Base-by-base conservation (phyloP, 768 basidiomycete species). In the Rhizopogon sp. region DNA sequence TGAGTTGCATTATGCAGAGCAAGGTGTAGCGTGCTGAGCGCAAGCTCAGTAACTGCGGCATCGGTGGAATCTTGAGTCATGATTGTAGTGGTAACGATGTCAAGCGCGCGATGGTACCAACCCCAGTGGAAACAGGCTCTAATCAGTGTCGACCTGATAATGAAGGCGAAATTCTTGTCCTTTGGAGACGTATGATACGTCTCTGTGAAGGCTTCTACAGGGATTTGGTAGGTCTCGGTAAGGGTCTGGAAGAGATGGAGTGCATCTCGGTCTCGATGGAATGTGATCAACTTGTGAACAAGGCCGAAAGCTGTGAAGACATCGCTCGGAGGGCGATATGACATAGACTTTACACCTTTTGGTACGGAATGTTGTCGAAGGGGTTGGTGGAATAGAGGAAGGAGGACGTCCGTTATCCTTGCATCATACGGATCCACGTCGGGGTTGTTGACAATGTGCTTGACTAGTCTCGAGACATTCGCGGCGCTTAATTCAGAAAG, bases 51-150 rank as follows among this genome's bases (percentile, higher is more conserved):
- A 39, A 76, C 29, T 28, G 60, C 58, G 13, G 55, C 55, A 44
- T 58, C 64, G 42, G 62, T 54, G 3, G 60, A 56, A 54, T 64
- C 58, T 54, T 58, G 62, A 22, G 62, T 62, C 43, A 62, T 52
- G 52, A 71, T 58, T 52, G 65, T 64, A 6, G 64, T 58, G 3
- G 61, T 63, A 43, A 83, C 62, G 31, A 83, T 66, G 7, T 54
- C 60, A 11, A 73, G 63, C 1, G 80, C 81, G 39, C 75, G 69
- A 28, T 61, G 53, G 47, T 72, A 68, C 81, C 80, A 85, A 41
- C 76, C 70, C 79, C 81, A 85, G 58, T 78, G 72, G 39, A 83
- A 60, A 57, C 80, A 78, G 6, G 84, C 73, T 43, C 76, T 76
- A 9, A 80, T 72, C 35, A 85, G 63, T 11, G 79, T 74, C 25